Conservation (phyloP, 2,329 filamentous ascomycete genomes). For the Colletotrichum lentis region DNA sequence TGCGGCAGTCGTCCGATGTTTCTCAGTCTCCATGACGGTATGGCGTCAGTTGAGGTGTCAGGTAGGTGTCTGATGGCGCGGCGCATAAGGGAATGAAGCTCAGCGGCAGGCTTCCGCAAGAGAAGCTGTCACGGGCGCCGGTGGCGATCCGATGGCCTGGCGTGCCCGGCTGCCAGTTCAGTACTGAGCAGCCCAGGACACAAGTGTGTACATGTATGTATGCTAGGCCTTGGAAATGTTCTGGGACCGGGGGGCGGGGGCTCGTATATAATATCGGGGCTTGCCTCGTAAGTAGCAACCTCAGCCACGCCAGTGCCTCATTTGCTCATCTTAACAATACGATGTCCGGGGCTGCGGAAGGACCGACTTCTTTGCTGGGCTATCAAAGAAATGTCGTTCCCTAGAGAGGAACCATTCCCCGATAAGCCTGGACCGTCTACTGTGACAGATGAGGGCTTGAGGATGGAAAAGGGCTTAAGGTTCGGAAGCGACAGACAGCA, state of each 20-base stretch:
- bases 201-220: neutral
- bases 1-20: constrained; percentile 30
- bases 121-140: neutral
- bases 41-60: constrained; percentile 34
- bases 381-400: neutral
- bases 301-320: constrained; percentile 33
- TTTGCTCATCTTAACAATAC: constrained; percentile 28
- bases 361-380: neutral
- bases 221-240: constrained; percentile 12
- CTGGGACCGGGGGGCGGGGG: neutral
- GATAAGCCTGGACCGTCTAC: neutral
- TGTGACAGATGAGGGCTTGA: neutral
- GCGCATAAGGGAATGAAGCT: constrained; percentile 13
- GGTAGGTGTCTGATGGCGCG: constrained; percentile 24
- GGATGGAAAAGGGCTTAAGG: constrained; percentile 6
- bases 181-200: neutral
- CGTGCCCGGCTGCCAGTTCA: neutral
- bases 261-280: constrained; percentile 26
- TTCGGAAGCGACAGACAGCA: constrained; percentile 7
- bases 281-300: constrained; percentile 28
- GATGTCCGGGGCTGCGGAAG: constrained; percentile 11
- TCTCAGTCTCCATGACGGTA: constrained; percentile 25
- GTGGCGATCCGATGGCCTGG: neutral
- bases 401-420: constrained; percentile 2
- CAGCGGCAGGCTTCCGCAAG: constrained; percentile 20